These are phyloP conservation scores for Naganishia antarctica DNA, from an alignment of 768 basidiomycete species.

Conservation along the genomic window DNA sequence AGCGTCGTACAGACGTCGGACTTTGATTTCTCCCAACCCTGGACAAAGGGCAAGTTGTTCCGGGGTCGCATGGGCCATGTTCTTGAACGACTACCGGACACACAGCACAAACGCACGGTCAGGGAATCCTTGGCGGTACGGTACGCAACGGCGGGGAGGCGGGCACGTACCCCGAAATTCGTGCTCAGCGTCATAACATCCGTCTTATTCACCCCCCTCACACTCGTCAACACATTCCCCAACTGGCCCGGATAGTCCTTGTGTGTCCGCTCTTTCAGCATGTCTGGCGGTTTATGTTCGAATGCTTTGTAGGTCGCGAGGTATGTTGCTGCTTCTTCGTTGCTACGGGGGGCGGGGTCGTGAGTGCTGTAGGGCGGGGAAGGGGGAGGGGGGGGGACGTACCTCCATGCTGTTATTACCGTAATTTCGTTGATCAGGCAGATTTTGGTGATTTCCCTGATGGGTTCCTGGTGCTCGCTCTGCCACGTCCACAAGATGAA, in stretches of 20 bases:
- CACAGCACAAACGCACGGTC: not conserved
- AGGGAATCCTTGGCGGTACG: no score
- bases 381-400: slow-evolving; percentile 36
- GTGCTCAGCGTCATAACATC: slow-evolving; percentile 88
- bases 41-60: slow-evolving; percentile 77
- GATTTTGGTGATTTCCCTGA: slow-evolving; percentile 86
- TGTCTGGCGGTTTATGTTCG: slow-evolving; percentile 84
- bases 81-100: slow-evolving; percentile 68
- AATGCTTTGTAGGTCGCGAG: slow-evolving; percentile 85
- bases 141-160: no score
- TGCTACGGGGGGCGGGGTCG: slow-evolving; percentile 51
- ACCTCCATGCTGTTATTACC: slow-evolving; percentile 88
- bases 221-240: slow-evolving; percentile 74
- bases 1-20: slow-evolving; percentile 80
- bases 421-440: slow-evolving; percentile 91
- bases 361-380: slow-evolving; percentile 1
- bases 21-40: slow-evolving; percentile 90
- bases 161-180: slow-evolving; percentile 73
- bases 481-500: slow-evolving; percentile 42
- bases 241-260: slow-evolving; percentile 79
- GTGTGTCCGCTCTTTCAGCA: slow-evolving; percentile 91
- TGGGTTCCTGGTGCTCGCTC: slow-evolving; percentile 85
- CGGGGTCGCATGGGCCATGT: slow-evolving; percentile 66
- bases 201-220: slow-evolving; percentile 93
- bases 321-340: slow-evolving; percentile 88